Conservation (phyloP, 2,329 filamentous ascomycete species). For the Pseudogymnoascus sp. region DNA sequence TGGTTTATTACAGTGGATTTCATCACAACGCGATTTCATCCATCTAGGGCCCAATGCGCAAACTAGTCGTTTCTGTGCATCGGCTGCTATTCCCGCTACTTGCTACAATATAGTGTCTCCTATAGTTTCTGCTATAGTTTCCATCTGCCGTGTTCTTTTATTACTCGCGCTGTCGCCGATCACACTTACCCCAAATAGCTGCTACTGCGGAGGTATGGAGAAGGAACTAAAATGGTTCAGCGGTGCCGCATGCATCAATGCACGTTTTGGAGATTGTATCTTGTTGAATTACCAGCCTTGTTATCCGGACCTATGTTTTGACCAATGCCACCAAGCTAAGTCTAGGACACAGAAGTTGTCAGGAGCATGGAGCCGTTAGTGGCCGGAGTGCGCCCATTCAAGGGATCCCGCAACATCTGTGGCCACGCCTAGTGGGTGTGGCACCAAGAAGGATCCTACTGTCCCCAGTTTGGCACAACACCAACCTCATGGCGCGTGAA, state of each 20-base stretch:
- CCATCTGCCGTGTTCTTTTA: not conserved
- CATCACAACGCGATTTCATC: not conserved
- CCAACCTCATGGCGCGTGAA: not conserved
- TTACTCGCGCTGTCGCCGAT: not conserved
- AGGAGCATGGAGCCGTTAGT: not conserved
- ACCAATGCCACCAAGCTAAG: not conserved
- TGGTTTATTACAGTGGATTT: conserved; percentile 1
- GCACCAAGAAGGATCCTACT: not conserved
- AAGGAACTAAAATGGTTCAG: not conserved
- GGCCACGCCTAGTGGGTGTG: not conserved
- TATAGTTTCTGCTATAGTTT: not conserved
- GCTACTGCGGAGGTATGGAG: not conserved
- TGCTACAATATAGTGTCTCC: not conserved
- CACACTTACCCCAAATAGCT: not conserved
- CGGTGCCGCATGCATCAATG: not conserved
- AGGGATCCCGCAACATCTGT: not conserved
- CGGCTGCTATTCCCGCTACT: not conserved
- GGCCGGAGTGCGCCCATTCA: not conserved
- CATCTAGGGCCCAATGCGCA: not conserved
- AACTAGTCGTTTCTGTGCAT: not conserved
- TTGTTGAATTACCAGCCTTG: not conserved
- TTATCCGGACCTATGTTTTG: not conserved
- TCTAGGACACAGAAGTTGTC: not conserved
- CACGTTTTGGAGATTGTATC: not conserved
- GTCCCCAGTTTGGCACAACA: not conserved